Evolutionary conservation across 2,329 filamentous ascomycete species (phyloP), one percentile per base, ranked within the genome.

Genomic region (Fusarium chaquense): DNA sequence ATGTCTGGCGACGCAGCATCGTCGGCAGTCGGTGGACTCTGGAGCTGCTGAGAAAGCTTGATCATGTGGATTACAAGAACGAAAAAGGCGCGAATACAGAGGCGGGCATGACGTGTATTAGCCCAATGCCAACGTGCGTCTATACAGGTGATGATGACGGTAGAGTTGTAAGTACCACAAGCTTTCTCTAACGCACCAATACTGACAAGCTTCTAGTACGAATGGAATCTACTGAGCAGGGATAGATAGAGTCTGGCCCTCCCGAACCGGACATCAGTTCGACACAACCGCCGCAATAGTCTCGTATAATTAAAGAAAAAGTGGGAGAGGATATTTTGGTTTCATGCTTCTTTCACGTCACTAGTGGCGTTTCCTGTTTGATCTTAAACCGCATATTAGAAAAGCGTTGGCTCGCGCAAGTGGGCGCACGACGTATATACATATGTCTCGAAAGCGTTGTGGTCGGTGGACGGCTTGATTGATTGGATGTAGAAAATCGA

Each of bases 81-180:
- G 90, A 85, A 82, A 87, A 77, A 80, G 89, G 75, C 73, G 81
- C 78, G 7, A 89, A 88, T 68, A 83, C 84, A 0, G 86, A 87
- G 46, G 90, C 91, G 3, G 90, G 91, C 0, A 94, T 98, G 65
- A 97, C 92, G 38, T 97, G 92, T 76, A 92, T 99, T 54, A 85
- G 92, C 59, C 92, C 95, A 4, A 92, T 94, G 86, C 89, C 93
- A 55, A 90, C 91, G 67, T 87, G 91, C 66, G 90, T 98, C 12
- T 98, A 98, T 80, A 97, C 94, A 0, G 96, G 95, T 5, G 96
- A 98, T 81, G 96, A 98, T 69, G 91, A 94, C 69, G 96, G 96
- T 32, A 87, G 90, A 83, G 95, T 99, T 80, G 93, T 96, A 69
- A 78, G 81, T 78, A 11, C 22, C 6, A 6, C n/a, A 9, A 16